These are phyloP conservation scores for Erucastrum elatum DNA, from an alignment of 345 rosid species.

Conservation along the genomic window DNA sequence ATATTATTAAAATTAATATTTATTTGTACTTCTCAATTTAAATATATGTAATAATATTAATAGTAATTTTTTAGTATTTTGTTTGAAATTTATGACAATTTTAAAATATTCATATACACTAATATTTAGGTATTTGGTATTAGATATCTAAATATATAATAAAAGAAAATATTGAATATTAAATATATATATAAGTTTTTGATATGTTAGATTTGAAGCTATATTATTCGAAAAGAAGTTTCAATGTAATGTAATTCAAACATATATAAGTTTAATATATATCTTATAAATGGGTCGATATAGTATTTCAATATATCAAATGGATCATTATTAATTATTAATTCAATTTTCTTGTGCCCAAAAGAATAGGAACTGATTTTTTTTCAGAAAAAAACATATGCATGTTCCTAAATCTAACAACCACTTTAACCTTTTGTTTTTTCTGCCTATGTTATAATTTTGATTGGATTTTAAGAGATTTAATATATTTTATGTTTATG, in stretches of 20 bases:
- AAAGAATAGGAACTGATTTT: neutral
- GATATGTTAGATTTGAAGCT: neutral
- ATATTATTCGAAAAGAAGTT: neutral
- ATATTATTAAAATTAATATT: too few species aligned
- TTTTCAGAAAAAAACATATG: too few species aligned
- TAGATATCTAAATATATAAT: neutral
- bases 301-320: neutral
- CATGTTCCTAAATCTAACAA: neutral
- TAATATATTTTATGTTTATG: neutral
- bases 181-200: too few species aligned
- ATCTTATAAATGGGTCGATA: neutral
- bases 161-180: too few species aligned
- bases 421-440: too few species aligned
- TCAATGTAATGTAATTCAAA: neutral
- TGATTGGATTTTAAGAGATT: neutral
- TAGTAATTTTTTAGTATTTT: neutral
- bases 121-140: too few species aligned
- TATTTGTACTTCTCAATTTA: too few species aligned
- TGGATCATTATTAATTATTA: neutral
- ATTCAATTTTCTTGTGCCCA: neutral
- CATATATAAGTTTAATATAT: neutral
- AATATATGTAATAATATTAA: too few species aligned
- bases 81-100: neutral
- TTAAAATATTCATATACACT: neutral
- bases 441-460: neutral